Percentiles rank a stretch among this genome's conserved stretches.
phyloP scores from a whole-genome alignment of 2,329 filamentous ascomycete species.

The Phialophora macrospora region DNA sequence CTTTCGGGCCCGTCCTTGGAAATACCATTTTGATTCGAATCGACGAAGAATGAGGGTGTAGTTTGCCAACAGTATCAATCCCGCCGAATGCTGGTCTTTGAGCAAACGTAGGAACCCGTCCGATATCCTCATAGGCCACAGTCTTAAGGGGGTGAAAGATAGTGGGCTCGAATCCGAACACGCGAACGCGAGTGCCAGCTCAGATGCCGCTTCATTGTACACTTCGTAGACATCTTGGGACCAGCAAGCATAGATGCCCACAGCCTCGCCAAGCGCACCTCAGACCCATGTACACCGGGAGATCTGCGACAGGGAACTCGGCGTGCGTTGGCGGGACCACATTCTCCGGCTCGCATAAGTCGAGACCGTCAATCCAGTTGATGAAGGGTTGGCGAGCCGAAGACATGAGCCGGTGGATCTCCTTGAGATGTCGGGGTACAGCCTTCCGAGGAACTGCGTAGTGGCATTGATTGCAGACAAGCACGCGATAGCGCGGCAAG shows the following conservation, averaged over 20 bases:
- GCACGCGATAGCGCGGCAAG: constrained; percentile 29
- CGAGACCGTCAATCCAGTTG: constrained; percentile 20
- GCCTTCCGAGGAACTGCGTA: constrained; percentile 41
- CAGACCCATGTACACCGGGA: constrained; percentile 17
- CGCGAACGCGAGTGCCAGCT: constrained; percentile 19
- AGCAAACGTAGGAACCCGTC: constrained; percentile 43
- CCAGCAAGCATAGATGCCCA: constrained; percentile 17
- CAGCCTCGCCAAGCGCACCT: constrained; percentile 9
- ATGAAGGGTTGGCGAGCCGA: constrained; percentile 27
- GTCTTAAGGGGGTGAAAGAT: constrained; percentile 40
- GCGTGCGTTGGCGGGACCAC: constrained; percentile 9
- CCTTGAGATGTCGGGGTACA: constrained; percentile 42
- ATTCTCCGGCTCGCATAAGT: constrained; percentile 13
- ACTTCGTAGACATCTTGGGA: neutral
- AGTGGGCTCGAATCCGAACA: constrained; percentile 7
- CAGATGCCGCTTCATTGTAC: constrained; percentile 15
- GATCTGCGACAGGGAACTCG: constrained; percentile 16
- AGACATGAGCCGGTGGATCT: constrained; percentile 40
- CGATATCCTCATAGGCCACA: constrained; percentile 47
- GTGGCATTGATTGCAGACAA: constrained; percentile 40
- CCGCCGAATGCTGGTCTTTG: constrained; percentile 42
- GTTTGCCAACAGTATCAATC: constrained; percentile 47
- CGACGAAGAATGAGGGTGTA: constrained; percentile 46
- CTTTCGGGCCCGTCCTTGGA: constrained; percentile 42
- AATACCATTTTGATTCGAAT: constrained; percentile 47